A percentile compares a stretch with the other conserved stretches of the same genome.
Evolutionary conservation across 1,139 yeast genomes (phyloP).

Genomic region (Eremothecium coryli): DNA sequence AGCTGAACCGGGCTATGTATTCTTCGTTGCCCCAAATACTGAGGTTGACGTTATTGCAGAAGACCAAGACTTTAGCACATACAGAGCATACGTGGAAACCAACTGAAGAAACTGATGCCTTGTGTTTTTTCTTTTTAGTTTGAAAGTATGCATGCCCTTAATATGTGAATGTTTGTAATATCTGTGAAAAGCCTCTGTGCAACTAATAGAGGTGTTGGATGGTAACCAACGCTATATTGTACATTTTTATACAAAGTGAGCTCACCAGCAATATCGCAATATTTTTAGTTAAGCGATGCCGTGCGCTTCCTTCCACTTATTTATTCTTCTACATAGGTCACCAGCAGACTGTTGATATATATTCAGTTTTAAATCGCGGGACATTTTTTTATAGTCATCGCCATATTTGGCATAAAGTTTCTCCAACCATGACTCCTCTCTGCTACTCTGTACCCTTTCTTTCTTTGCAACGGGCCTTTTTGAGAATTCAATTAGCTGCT

Average conservation of each 20-base stretch:
- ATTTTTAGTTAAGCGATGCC: slow-evolving; percentile 16
- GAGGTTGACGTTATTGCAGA: slow-evolving; percentile 51
- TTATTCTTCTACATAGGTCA: slow-evolving; percentile 60
- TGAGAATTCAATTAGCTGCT: slow-evolving; percentile 63
- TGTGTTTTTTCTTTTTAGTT: too few species aligned
- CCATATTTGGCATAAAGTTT: slow-evolving; percentile 68
- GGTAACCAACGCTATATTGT: too few species aligned
- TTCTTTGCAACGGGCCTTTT: slow-evolving; percentile 41
- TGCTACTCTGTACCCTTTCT: slow-evolving; percentile 53
- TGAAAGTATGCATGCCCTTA: too few species aligned
- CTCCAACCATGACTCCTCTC: slow-evolving; percentile 69
- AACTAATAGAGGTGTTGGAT: too few species aligned
- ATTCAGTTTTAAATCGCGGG: slow-evolving; percentile 81
- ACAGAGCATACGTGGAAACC: slow-evolving; percentile 81
- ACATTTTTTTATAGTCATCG: slow-evolving; percentile 82
- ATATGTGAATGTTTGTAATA: too few species aligned
- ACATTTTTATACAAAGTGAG: too few species aligned
- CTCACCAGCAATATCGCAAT: too few species aligned
- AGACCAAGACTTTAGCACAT: slow-evolving; percentile 55
- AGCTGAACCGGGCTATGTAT: slow-evolving; percentile 64
- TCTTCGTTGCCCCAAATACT: slow-evolving; percentile 72
- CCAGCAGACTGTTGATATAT: slow-evolving; percentile 80
- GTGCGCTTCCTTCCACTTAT: slow-evolving; percentile 53
- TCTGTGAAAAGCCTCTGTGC: too few species aligned
- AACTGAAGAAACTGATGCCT: slow-evolving; percentile 23